These are phyloP conservation scores for Aspergillus ibericus DNA, from an alignment of 2,329 filamentous ascomycete species.

Conservation along the genomic window DNA sequence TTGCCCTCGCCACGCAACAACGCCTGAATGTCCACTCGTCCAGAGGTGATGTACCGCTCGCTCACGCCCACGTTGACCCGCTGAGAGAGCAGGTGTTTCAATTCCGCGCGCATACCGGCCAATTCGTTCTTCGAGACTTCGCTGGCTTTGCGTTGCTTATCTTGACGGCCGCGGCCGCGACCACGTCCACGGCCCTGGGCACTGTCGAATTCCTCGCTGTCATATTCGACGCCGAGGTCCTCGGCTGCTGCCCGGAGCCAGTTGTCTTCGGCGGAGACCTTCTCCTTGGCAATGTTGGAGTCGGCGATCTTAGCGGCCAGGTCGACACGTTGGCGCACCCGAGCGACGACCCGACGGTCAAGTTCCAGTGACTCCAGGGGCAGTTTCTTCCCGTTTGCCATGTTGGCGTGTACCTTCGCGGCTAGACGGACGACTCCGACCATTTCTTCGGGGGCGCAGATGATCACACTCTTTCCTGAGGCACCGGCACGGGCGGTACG, in stretches of 20 bases:
- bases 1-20: constrained; percentile 64
- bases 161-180: constrained; percentile 71
- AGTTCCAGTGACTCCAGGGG: constrained; percentile 73
- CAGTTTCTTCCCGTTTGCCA: constrained; percentile 59
- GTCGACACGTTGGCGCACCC: constrained; percentile 73
- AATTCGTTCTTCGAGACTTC: constrained; percentile 72
- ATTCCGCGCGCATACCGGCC: constrained; percentile 66
- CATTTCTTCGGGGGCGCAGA: constrained; percentile 91
- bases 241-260: constrained; percentile 84
- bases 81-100: constrained; percentile 69
- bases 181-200: constrained; percentile 53
- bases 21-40: constrained; percentile 72
- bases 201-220: constrained; percentile 78
- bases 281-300: constrained; percentile 79
- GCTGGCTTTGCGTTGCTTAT: constrained; percentile 70
- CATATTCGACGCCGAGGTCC: constrained; percentile 90
- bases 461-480: constrained; percentile 76
- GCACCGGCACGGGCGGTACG: constrained; percentile 83
- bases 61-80: constrained; percentile 86
- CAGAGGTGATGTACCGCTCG: constrained; percentile 77
- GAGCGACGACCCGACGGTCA: constrained; percentile 73
- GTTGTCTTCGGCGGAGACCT: constrained; percentile 76
- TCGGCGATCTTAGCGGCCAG: constrained; percentile 89
- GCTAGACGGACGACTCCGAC: constrained; percentile 78
- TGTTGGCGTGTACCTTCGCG: constrained; percentile 76